These are phyloP conservation scores for Sugiyamaella lignohabitans DNA, from an alignment of 805 yeast species.

Conservation along the genomic window DNA sequence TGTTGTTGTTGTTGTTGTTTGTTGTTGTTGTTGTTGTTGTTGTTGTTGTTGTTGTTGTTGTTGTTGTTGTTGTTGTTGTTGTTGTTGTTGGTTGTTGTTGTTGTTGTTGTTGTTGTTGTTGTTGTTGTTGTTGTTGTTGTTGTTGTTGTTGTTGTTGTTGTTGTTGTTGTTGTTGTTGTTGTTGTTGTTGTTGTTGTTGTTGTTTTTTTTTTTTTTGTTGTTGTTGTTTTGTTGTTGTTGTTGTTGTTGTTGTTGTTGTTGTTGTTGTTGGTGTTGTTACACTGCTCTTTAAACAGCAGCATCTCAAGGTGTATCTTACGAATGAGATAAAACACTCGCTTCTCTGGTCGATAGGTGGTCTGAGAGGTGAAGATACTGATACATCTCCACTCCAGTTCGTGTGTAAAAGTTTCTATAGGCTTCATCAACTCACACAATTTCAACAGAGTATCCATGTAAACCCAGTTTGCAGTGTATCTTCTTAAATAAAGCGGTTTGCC, in stretches of 20 bases:
- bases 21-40: too few relatives aligned
- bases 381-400: slow-evolving; percentile 21
- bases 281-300: background rate
- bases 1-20: too few relatives aligned
- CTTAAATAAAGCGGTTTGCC: background rate
- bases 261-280: background rate
- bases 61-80: too few relatives aligned
- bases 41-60: too few relatives aligned
- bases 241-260: too few relatives aligned
- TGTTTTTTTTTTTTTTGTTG: too few relatives aligned
- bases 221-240: too few relatives aligned
- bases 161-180: background rate
- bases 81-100: too few relatives aligned
- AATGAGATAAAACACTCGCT: slow-evolving; percentile 20
- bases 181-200: too few relatives aligned
- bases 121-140: too few relatives aligned
- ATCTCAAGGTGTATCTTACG: slow-evolving; percentile 25
- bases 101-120: too few relatives aligned
- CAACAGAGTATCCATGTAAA: slow-evolving; percentile 21
- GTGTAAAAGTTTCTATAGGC: slow-evolving; percentile 1
- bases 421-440: slow-evolving; percentile 16
- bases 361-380: slow-evolving; percentile 20
- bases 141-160: too few relatives aligned
- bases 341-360: slow-evolving; percentile 14
- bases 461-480: slow-evolving; percentile 20